phyloP scores from a whole-genome alignment of 2,329 filamentous ascomycete species.

The Colletotrichum agaves region DNA sequence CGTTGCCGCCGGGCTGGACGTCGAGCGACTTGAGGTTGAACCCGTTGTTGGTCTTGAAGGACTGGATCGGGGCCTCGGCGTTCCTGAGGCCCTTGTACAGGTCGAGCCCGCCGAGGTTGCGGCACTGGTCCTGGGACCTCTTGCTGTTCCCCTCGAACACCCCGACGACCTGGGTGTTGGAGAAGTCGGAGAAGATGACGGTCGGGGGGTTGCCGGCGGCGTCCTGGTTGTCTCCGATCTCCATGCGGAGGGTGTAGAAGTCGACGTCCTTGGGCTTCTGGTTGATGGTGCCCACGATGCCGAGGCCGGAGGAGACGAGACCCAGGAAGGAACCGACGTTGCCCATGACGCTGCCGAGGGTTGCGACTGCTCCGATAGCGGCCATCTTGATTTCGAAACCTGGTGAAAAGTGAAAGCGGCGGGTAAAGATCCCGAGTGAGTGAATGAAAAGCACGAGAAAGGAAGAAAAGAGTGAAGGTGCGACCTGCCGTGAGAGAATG shows the following conservation, averaged over 20 bases:
- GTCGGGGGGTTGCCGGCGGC: constrained; percentile 18
- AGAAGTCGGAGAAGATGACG: constrained; percentile 19
- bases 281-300: constrained; percentile 10
- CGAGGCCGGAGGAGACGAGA: constrained; percentile 8
- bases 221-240: constrained; percentile 21
- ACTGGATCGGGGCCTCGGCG: constrained; percentile 16
- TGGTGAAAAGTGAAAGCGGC: constrained; percentile 17
- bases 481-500: background rate
- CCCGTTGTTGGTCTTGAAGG: constrained; percentile 16
- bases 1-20: constrained; percentile 23
- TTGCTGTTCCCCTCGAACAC: constrained; percentile 15
- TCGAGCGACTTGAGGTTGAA: constrained; percentile 24
- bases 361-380: constrained; percentile 21
- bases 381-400: constrained; percentile 15
- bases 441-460: constrained; percentile 17
- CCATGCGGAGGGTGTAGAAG: constrained; percentile 20
- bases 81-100: constrained; percentile 17
- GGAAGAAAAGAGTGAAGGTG: constrained; percentile 6
- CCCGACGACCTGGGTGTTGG: constrained; percentile 3
- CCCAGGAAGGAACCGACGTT: constrained; percentile 13
- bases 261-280: constrained; percentile 18
- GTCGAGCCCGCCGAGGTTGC: constrained; percentile 1
- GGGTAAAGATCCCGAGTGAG: constrained; percentile 12
- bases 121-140: constrained; percentile 15
- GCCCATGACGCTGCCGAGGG: constrained; percentile 13